Conservation (phyloP, 73 alveolate species). For the Paraurostyla sp. region DNA sequence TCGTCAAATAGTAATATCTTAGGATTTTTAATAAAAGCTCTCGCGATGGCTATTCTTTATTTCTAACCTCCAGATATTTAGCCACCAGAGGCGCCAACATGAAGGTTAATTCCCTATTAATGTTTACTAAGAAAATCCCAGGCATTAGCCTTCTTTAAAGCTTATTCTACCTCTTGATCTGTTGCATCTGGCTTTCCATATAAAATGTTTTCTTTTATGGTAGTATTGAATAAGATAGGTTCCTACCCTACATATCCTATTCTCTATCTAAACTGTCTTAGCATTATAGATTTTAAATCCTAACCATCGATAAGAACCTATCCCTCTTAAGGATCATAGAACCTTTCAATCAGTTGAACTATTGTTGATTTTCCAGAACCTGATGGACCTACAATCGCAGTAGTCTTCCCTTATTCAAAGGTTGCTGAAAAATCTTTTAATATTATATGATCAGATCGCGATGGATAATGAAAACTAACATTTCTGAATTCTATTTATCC, state of each 20-base stretch:
- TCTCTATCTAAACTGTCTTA: conserved; percentile 60
- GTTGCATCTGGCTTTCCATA: conserved; percentile 85
- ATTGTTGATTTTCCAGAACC: conserved; percentile 91
- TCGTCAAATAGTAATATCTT: conserved; percentile 92
- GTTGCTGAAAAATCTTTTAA: conserved; percentile 64
- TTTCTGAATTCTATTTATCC: conserved; percentile 77
- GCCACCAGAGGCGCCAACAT: conserved; percentile 89
- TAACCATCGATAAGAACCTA: conserved; percentile 77
- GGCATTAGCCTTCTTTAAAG: conserved; percentile 83
- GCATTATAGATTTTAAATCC: conserved; percentile 19
- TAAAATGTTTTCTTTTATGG: conserved; percentile 88
- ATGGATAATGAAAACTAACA: conserved; percentile 81
- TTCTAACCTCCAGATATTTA: conserved; percentile 95
- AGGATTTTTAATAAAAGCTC: conserved; percentile 93
- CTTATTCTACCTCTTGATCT: conserved; percentile 82
- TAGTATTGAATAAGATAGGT: conserved; percentile 86
- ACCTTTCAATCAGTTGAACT: conserved; percentile 82
- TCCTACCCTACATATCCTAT: conserved; percentile 77
- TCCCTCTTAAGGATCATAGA: conserved; percentile 86
- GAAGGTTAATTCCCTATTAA: conserved; percentile 84
- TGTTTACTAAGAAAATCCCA: conserved; percentile 85
- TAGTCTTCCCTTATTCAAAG: conserved; percentile 81
- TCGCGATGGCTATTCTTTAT: conserved; percentile 94
- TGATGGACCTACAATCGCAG: conserved; percentile 90
- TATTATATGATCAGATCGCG: conserved; percentile 74